Evolutionary conservation across 2,329 filamentous ascomycete genomes (phyloP), one percentile per base, ranked within the genome.

Genomic region (Canariomyces notabilis): DNA sequence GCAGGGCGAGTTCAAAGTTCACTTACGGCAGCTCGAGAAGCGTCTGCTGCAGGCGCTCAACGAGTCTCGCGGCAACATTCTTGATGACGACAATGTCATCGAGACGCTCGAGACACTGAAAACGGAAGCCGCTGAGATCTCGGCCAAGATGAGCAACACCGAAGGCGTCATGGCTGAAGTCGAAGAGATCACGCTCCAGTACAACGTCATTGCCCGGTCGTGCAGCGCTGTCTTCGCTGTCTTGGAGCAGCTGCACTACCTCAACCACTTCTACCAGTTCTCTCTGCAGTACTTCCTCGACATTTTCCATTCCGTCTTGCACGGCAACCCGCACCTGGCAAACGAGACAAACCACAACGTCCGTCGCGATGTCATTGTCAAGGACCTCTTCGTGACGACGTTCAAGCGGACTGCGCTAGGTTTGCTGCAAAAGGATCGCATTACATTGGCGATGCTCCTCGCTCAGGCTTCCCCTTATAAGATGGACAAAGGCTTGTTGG

Each of bases 181-280:
- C 15, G 93, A 98, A 58, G 87, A 85, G 61, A 95, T 97, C 63
- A 98, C 94, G 32, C 80, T 86, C 57, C 86, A 95, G 66, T 98
- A 98, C 76, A 87, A 85, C 63, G 82, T 94, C 55, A 89, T 98
- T 67, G 93, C 93, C 46, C 81, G 84, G 59, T 91, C 93, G 34
- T 98, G 93, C 77, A 96, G 91, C 70, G 90, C 93, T 45, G 91
- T 98, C 34, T 98, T 97, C 65, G 89, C 94, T 23, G 87, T 98
- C 12, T 75, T 98, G 51, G 94, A 98, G 70, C 91, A 98, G 66
- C 79, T 98, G 48, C 91, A 97, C 67, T 94, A 96, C 63, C 83
- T 98, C 65, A 96, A 98, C 66, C 93, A 97, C 73, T 97, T 97
- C 70, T 98, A 98, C 68, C 94, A 97, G 65, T 98, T 98, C 75